Base-by-base conservation (phyloP, 495 filamentous ascomycete species). In the Astrothelium subdiscretum region DNA sequence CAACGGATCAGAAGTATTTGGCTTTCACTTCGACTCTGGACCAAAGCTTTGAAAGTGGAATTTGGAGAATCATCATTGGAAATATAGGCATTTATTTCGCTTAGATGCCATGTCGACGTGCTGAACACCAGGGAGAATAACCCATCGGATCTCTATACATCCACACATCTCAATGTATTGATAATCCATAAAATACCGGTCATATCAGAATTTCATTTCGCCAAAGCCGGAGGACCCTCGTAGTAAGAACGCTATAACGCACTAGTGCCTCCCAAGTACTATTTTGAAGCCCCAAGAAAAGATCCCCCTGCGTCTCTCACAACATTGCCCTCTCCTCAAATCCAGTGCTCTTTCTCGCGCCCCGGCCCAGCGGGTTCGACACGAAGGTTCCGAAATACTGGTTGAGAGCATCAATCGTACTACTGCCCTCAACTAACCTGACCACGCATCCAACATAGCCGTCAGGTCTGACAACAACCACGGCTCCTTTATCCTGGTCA, bases 401-500 rank as follows among this genome's bases (percentile, higher is more conserved):
- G 67, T 96, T 87, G 65, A 96, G 78, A 51, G 90, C 89, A 65
- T 92, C 89, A 1, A 87, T 86, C 0, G 90, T 94, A 51, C 82
- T 88, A 63, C 75, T 82, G 3, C 90, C 91, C 73, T 91, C 87
- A 13, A 81, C 83, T 38, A 96, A 72, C 66, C 79, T 77, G 2
- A 88, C 82, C 22, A 89, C 86, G 61, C 87, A 83, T 13, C 87
- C 89, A 62, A 95, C 85, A 74, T 95, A 92, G 32, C 89, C 89
- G 73, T 96, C 91, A 0, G 91, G 91, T 51, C 91, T 76, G 31
- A 92, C 88, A 42, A 96, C 85, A 15, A 94, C 83, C 6, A 95
- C 80, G 59, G 85, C 89, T 26, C 90, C 91, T 67, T 75, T 81
- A 61, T 87, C 85, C 67, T 85, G 74, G 66, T 88, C 80, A 27